Evolutionary conservation across 495 filamentous ascomycete species (phyloP).

Genomic region (Parachaetomium inaequale): DNA sequence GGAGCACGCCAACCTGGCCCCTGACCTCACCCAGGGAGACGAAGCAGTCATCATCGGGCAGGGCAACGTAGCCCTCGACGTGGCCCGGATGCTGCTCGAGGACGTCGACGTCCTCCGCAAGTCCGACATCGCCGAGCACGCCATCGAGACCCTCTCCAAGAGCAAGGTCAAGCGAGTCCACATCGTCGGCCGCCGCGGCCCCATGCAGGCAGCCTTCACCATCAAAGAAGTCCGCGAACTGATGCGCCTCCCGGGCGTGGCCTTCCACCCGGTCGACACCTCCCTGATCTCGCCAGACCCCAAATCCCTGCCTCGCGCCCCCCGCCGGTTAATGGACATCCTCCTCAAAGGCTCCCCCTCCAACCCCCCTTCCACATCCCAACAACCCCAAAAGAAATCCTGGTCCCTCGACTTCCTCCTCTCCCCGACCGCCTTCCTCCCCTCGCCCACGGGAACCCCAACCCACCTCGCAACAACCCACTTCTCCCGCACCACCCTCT

Average conservation of each 20-base stretch:
- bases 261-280: slow-evolving; percentile 64
- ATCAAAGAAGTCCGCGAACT: slow-evolving; percentile 91
- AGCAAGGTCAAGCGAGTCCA: slow-evolving; percentile 77
- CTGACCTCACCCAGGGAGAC: slow-evolving; percentile 72
- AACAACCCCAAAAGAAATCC: slow-evolving; percentile 55
- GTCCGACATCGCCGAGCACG: slow-evolving; percentile 84
- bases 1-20: slow-evolving; percentile 70
- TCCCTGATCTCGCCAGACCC: slow-evolving; percentile 62
- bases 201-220: slow-evolving; percentile 89
- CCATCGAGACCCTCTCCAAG: slow-evolving; percentile 65
- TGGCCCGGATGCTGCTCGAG: slow-evolving; percentile 80
- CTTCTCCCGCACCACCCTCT: slow-evolving; percentile 60
- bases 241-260: slow-evolving; percentile 68
- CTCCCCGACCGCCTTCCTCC: slow-evolving; percentile 65
- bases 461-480: slow-evolving; percentile 54
- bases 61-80: slow-evolving; percentile 93
- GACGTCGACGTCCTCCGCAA: slow-evolving; percentile 65
- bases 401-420: slow-evolving; percentile 85
- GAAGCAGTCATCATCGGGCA: slow-evolving; percentile 89
- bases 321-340: slow-evolving; percentile 73
- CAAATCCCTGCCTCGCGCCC: slow-evolving; percentile 63
- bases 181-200: slow-evolving; percentile 81
- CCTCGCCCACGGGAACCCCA: slow-evolving; percentile 30
- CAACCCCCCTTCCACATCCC: slow-evolving; percentile 22
- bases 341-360: slow-evolving; percentile 65